Conservation (phyloP, 768 basidiomycete genomes). For the Candolleomyces aberdarensis region DNA sequence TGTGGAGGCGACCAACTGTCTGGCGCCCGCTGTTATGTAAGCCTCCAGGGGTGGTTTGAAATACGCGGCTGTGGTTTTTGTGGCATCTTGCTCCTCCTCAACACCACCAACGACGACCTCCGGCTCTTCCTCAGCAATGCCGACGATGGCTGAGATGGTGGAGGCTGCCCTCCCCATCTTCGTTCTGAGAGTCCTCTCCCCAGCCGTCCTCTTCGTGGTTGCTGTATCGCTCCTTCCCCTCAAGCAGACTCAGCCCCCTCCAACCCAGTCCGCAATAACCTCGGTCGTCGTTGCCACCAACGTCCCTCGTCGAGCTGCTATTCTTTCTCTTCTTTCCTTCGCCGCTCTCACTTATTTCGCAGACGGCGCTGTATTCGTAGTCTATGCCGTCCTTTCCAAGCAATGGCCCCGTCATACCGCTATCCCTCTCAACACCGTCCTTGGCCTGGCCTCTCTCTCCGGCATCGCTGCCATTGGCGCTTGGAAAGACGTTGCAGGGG, state of each 20-base stretch:
- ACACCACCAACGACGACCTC: not conserved
- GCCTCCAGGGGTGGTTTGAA: not conserved
- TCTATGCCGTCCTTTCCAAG: conserved; percentile 60
- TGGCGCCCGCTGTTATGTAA: conserved; percentile 3
- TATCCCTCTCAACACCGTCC: conserved; percentile 62
- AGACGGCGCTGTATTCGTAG: conserved; percentile 73
- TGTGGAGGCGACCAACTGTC: not conserved
- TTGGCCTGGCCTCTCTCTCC: conserved; percentile 67
- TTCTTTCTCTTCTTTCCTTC: conserved; percentile 69
- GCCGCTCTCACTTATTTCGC: conserved; percentile 69
- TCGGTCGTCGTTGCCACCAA: conserved; percentile 71
- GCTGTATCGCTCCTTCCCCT: conserved; percentile 57
- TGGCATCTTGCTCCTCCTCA: not conserved
- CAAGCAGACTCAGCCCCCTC: conserved; percentile 22
- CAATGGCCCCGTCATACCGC: conserved; percentile 63
- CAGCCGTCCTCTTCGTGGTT: conserved; percentile 59
- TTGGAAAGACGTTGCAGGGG: conserved; percentile 74
- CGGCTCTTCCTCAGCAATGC: conserved; percentile 17
- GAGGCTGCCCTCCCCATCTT: conserved; percentile 38
- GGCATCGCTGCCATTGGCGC: conserved; percentile 73
- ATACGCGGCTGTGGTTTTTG: not conserved
- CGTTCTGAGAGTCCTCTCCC: conserved; percentile 62
- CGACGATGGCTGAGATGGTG: conserved; percentile 17
- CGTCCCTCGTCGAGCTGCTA: conserved; percentile 72
- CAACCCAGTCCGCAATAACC: conserved; percentile 64